phyloP scores from a whole-genome alignment of 192 early-diverging fungal genomes.

The Chytriomyces hyalinus region DNA sequence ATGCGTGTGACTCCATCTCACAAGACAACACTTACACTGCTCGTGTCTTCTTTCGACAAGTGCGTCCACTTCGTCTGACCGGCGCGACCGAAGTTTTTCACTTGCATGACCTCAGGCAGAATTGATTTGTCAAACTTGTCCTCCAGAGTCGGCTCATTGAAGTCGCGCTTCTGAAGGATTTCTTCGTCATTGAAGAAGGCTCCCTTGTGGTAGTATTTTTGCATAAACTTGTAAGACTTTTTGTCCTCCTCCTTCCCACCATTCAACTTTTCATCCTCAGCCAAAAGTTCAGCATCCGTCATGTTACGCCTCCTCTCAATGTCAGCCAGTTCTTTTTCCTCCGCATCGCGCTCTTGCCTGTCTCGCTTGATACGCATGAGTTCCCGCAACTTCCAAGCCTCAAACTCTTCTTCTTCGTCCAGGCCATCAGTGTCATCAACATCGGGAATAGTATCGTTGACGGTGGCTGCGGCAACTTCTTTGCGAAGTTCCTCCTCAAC shows the following conservation, averaged over 20 bases:
- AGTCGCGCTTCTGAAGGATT: conserved; percentile 69
- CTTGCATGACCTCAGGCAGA: conserved; percentile 86
- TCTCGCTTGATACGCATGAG: conserved; percentile 87
- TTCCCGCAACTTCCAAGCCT: conserved; percentile 91
- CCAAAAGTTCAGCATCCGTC: conserved; percentile 81
- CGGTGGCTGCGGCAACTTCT: conserved; percentile 64
- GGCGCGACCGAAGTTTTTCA: conserved; percentile 85
- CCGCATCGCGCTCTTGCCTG: conserved; percentile 71
- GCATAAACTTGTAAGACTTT: conserved; percentile 63
- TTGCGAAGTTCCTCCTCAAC: conserved; percentile 72
- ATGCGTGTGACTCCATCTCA: background rate
- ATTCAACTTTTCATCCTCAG: conserved; percentile 71
- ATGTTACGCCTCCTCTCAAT: conserved; percentile 78
- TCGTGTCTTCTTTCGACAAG: conserved; percentile 82
- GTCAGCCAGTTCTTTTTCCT: conserved; percentile 77
- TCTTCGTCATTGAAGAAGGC: conserved; percentile 76
- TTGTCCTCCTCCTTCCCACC: conserved; percentile 67
- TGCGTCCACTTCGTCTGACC: conserved; percentile 92
- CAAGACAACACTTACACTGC: conserved; percentile 44
- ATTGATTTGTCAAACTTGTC: conserved; percentile 71
- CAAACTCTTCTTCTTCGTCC: conserved; percentile 87
- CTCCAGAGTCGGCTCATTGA: conserved; percentile 73
- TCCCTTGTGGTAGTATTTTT: conserved; percentile 89
- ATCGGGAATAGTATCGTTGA: conserved; percentile 52
- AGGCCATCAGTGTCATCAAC: conserved; percentile 93